Percentiles rank a stretch among this genome's conserved stretches.
These are phyloP conservation scores for Pyropia yezoensis DNA, from an alignment of 23 red algal genomes.

Conservation along the genomic window DNA sequence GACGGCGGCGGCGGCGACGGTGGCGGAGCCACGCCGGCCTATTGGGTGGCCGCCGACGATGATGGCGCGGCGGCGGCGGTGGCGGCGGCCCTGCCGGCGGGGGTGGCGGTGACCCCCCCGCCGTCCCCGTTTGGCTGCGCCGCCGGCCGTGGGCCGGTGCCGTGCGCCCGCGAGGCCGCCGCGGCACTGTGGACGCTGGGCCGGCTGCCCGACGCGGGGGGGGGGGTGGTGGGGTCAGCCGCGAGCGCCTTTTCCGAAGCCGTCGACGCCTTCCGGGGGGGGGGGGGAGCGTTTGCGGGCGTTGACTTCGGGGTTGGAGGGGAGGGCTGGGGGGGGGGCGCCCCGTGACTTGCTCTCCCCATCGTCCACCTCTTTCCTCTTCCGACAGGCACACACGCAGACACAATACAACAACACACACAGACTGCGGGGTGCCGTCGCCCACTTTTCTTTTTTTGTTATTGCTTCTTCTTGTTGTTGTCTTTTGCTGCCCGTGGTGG, in stretches of 20 bases:
- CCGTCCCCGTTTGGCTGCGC: neutral
- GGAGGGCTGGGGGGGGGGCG: too few species aligned
- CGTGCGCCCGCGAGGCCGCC: neutral
- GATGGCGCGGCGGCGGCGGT: conserved; percentile 11
- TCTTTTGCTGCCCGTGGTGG: too few species aligned
- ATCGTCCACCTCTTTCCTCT: too few species aligned
- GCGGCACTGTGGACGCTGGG: conserved; percentile 6
- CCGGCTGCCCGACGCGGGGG: conserved; percentile 7
- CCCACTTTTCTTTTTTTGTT: too few species aligned
- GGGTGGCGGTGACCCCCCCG: neutral
- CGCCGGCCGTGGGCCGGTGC: conserved; percentile 10
- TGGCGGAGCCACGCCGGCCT: neutral
- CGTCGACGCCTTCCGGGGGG: conserved; percentile 4
- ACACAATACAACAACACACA: too few species aligned
- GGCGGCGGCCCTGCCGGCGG: conserved; percentile 5
- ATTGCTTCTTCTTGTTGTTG: too few species aligned
- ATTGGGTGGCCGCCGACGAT: conserved; percentile 22
- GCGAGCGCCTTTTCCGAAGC: conserved; percentile 58
- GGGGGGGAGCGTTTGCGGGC: too few species aligned
- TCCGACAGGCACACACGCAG: too few species aligned
- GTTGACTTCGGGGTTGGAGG: too few species aligned
- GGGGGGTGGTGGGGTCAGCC: conserved; percentile 17
- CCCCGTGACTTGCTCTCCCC: too few species aligned
- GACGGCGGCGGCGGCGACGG: too few species aligned
- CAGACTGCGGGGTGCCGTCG: too few species aligned